Base-by-base conservation (phyloP, 306 rosid genomes). In the Biancaea sappan region DNA sequence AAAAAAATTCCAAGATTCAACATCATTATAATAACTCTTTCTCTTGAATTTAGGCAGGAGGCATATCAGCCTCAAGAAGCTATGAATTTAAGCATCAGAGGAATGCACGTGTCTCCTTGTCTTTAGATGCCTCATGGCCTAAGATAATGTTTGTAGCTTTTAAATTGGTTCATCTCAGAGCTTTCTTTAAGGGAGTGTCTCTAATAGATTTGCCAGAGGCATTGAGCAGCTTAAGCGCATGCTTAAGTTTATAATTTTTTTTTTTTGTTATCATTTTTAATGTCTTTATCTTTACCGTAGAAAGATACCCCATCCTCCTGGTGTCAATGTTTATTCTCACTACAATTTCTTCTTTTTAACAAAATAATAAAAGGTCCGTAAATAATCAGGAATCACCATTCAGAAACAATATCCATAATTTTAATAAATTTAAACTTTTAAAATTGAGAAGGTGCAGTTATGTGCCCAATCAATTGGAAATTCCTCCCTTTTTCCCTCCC, bases 1-100 rank as follows among this genome's bases (percentile, higher is more conserved):
- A 82, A 43, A 78, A 47, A 37, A 63, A 56, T 65, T 24, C 25
- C 62, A 57, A 78, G 26, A 35, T 51, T 54, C 54, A 58, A 44
- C 14, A 29, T 46, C 8, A 71, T 43, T 52, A 68, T 56, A 54
- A 1, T 48, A 50, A 0, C 59, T 46, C 10, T 40, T 31, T 50
- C 56, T 37, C n/a, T 57, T 59, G 50, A 51, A 41, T 68, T 73
- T 47, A 60, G 51, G 24, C 52, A 44, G 0, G 12, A 57, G 64
- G 70, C 46, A 50, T 32, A 77, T 53, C 72, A 29, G 53, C 48
- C 43, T 14, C 18, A 7, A 35, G 73, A 44, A 68, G 60, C 24
- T 14, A 78, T 19, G 24, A 34, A 5, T 29, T 34, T 72, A 65
- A 31, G 67, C 46, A 32, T n/a, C 54, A 64, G 71, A 64, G 71